A percentile compares a stretch with the other conserved stretches of the same genome.
phyloP scores from a whole-genome alignment of 1,284 basidiomycete genomes.

The Cryptococcus sp. region DNA sequence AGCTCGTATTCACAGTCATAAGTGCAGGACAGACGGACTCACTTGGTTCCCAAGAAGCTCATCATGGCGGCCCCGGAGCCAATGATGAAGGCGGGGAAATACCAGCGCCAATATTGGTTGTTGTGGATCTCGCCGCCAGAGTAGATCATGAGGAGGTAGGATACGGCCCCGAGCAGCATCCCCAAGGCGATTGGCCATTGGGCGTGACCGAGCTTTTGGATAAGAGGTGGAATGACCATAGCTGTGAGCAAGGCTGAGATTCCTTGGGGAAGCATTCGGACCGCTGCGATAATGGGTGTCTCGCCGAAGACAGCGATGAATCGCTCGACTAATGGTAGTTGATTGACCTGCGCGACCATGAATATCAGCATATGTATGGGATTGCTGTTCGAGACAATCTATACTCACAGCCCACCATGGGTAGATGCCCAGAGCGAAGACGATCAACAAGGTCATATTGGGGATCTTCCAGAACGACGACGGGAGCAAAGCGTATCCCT shows the following conservation, averaged over 20 bases:
- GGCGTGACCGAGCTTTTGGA: slow-evolving; percentile 13
- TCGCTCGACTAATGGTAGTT: slow-evolving; percentile 27
- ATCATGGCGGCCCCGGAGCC: slow-evolving; percentile 26
- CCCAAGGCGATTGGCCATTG: slow-evolving; percentile 4
- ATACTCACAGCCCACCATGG: slow-evolving; percentile 26
- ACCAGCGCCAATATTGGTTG: slow-evolving; percentile 27
- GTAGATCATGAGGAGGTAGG: slow-evolving; percentile 16
- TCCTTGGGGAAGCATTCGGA: slow-evolving; percentile 31
- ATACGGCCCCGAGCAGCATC: slow-evolving; percentile 2
- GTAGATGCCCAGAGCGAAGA: slow-evolving; percentile 32
- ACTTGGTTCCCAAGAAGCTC: slow-evolving; percentile 27
- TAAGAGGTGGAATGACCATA: slow-evolving; percentile 24
- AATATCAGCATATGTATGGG: not conserved
- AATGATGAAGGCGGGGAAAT: slow-evolving; percentile 27
- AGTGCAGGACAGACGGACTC: slow-evolving; percentile 5
- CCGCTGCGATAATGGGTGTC: slow-evolving; percentile 24
- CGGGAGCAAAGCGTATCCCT: slow-evolving; percentile 36
- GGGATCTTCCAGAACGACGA: slow-evolving; percentile 38
- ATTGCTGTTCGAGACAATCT: not conserved
- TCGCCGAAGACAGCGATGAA: slow-evolving; percentile 22
- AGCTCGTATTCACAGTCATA: not conserved
- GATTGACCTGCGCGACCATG: slow-evolving; percentile 15
- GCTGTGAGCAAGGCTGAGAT: slow-evolving; percentile 22
- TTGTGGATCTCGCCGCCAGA: slow-evolving; percentile 10
- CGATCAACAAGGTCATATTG: slow-evolving; percentile 37